phyloP scores from a whole-genome alignment of 2,329 filamentous ascomycete species.

The Endoconidiophora polonica region DNA sequence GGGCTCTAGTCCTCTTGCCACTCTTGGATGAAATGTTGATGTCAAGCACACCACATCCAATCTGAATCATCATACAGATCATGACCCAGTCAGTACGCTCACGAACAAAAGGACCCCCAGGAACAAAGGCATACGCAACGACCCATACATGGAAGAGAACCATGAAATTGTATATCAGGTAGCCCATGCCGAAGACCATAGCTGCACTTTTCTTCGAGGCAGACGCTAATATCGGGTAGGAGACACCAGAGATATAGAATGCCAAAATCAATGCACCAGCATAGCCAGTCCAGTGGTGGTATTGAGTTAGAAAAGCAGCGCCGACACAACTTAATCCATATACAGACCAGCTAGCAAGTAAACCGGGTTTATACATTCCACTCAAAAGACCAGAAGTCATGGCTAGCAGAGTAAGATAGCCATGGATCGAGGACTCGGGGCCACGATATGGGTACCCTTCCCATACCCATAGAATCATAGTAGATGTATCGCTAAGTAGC shows the following conservation, averaged over 20 bases:
- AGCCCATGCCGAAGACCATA: conserved; percentile 71
- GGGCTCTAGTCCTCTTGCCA: conserved; percentile 19
- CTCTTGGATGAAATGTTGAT: conserved; percentile 28
- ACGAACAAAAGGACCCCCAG: conserved; percentile 77
- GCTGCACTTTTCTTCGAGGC: conserved; percentile 64
- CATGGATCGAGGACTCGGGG: conserved; percentile 77
- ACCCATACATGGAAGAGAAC: conserved; percentile 98
- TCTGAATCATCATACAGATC: conserved; percentile 64
- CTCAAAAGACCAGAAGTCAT: conserved; percentile 71
- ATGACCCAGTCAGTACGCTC: conserved; percentile 96
- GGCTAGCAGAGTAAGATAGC: conserved; percentile 65
- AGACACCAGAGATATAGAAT: conserved; percentile 65
- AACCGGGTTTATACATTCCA: conserved; percentile 54
- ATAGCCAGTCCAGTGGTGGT: conserved; percentile 75
- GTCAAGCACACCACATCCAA: conserved; percentile 74
- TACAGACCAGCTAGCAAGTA: conserved; percentile 62
- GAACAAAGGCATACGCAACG: conserved; percentile 94
- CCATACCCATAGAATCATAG: conserved; percentile 98
- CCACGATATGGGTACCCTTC: conserved; percentile 85
- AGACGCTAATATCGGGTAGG: conserved; percentile 57
- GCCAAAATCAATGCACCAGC: conserved; percentile 64
- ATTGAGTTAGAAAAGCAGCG: conserved; percentile 60
- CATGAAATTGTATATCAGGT: conserved; percentile 82
- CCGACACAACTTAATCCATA: conserved; percentile 66
- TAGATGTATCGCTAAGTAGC: conserved; percentile 87